Base-by-base conservation (phyloP, 2,329 filamentous ascomycete genomes). In the Metarhizium humberi region DNA sequence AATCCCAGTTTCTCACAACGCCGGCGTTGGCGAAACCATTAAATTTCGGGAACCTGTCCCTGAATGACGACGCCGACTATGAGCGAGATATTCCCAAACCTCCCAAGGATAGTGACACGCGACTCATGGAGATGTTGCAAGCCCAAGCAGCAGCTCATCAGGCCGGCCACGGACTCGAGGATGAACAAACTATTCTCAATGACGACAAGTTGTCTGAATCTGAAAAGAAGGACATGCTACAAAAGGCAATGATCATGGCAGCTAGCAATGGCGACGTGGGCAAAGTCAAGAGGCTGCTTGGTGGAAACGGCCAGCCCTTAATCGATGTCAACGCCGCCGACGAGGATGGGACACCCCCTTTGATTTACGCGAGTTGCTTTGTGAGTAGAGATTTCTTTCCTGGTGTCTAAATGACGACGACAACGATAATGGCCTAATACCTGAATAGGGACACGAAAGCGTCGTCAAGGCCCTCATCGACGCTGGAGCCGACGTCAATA, bases 311-410 rank as follows among this genome's bases (percentile, higher is more conserved):
- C 14, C 88, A 84, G 64, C 70, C 81, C 10, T 91, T 85, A 66
- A 80, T 97, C 56, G 87, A 97, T 69, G 81, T 96, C 61, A 89
- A 99, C 71, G 85, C 86, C 55, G 81, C 89, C 13, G 94, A 99
- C 68, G 89, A 95, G 64, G 94, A 99, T 68, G 94, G 94, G 16
- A 97, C 94, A 1, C 89, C 92, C n/a, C 90, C 94, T 2, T 75
- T 99, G 60, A 96, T 99, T 58, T 99, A 99, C 70, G 94, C 94
- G 13, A 96, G 92, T 75, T 99, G 94, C 68, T 99, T 99, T 77
- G 92, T 90, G 71, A 70, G 86, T 69, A 29, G n/a, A 18, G 16
- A 30, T 5, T 6, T 6, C 4, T 32, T 61, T 52, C 11, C 25
- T 29, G 42, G 30, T 13, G n/a, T 50, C 32, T 59, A 60, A 47